Evolutionary conservation across 2,329 filamentous ascomycete species (phyloP).

Genomic region (Ophiostoma sp.): DNA sequence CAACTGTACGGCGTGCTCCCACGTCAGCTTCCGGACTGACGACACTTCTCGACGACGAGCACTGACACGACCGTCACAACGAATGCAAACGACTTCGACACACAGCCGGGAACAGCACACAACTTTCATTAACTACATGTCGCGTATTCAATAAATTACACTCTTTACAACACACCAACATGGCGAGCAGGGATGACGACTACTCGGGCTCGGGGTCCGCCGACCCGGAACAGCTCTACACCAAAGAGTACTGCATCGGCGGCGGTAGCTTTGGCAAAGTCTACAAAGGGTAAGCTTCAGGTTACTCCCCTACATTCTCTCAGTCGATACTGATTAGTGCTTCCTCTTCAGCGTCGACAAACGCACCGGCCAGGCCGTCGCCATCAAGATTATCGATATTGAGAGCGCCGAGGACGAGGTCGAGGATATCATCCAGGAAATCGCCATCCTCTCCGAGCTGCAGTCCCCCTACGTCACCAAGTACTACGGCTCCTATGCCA

Average conservation of each 20-base stretch:
- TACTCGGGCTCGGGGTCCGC: conserved; percentile 50
- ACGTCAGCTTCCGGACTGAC: not conserved
- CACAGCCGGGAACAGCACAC: not conserved
- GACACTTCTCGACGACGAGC: not conserved
- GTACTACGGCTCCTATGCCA: conserved; percentile 95
- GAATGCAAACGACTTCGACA: not conserved
- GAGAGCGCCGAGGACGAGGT: conserved; percentile 99
- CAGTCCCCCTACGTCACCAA: conserved; percentile 95
- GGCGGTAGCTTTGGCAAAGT: conserved; percentile 98
- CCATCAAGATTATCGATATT: conserved; percentile 98
- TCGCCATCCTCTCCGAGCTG: conserved; percentile 91
- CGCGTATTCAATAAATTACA: not conserved
- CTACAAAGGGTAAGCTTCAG: conserved; percentile 73
- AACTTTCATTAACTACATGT: not conserved
- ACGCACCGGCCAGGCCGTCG: conserved; percentile 84
- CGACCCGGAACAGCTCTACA: conserved; percentile 88
- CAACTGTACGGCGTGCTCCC: not conserved
- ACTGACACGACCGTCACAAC: not conserved
- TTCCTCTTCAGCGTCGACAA: conserved; percentile 69
- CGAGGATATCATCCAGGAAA: conserved; percentile 98
- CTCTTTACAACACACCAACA: not conserved
- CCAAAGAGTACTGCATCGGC: conserved; percentile 86
- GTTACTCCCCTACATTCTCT: not conserved
- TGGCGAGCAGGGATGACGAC: conserved; percentile 21
- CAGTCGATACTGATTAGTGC: conserved; percentile 18